Percentiles rank a stretch among this genome's conserved stretches.
These are phyloP conservation scores for Cyclanthera cordifolia DNA, from an alignment of 306 rosid genomes.

Conservation along the genomic window DNA sequence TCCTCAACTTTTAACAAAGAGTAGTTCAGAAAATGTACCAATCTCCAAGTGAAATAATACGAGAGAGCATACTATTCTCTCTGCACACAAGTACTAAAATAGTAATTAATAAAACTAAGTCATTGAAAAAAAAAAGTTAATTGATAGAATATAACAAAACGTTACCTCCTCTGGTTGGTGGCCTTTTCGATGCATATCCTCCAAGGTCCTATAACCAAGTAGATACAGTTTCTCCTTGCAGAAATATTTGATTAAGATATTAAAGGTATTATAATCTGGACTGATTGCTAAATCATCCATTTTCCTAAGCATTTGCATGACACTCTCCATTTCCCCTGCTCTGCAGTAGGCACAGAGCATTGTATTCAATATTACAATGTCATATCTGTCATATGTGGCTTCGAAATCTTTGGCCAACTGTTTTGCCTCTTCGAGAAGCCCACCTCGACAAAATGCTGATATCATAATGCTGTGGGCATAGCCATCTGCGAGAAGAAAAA, in stretches of 20 bases:
- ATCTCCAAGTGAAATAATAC: not conserved
- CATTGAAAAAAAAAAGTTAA: not conserved
- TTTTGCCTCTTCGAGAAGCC: conserved; percentile 75
- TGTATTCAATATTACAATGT: conserved; percentile 70
- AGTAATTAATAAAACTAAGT: not conserved
- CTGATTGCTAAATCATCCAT: conserved; percentile 76
- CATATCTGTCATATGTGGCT: conserved; percentile 57
- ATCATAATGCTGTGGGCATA: conserved; percentile 92
- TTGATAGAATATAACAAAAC: not conserved
- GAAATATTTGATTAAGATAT: conserved; percentile 72
- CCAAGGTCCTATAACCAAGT: conserved; percentile 66
- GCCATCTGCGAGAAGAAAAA: conserved; percentile 57
- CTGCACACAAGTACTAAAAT: not conserved
- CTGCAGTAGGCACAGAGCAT: conserved; percentile 94
- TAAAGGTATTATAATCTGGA: conserved; percentile 78
- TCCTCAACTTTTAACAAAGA: conserved; percentile 2
- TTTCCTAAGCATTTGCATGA: conserved; percentile 77
- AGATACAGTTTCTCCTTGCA: conserved; percentile 71
- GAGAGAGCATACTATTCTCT: not conserved
- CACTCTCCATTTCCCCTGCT: conserved; percentile 90
- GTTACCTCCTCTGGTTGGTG: conserved; percentile 77
- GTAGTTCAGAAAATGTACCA: not conserved
- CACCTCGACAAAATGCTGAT: conserved; percentile 73
- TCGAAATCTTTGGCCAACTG: conserved; percentile 69
- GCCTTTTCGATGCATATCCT: conserved; percentile 79